phyloP scores from a whole-genome alignment of 352 stramenopile genomes.

The Phytophthora constricta region DNA sequence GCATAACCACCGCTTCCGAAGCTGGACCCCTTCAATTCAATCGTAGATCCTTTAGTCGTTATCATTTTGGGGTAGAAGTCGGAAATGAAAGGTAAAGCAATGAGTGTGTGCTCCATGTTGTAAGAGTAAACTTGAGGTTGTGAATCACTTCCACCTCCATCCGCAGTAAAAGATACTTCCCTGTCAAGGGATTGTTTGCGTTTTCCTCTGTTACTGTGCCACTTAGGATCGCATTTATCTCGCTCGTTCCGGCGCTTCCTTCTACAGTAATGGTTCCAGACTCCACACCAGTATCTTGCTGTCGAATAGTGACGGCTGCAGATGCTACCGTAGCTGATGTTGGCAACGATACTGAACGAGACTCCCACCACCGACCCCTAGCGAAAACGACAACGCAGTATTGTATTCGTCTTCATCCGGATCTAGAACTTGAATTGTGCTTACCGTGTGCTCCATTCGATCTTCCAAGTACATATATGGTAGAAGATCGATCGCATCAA shows the following conservation, averaged over 20 bases:
- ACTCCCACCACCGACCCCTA: constrained; percentile 17
- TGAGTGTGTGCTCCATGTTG: constrained; percentile 15
- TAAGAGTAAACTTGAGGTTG: constrained; percentile 12
- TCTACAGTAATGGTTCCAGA: constrained; percentile 2
- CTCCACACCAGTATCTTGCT: not conserved
- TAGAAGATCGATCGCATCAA: constrained; percentile 13
- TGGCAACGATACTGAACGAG: constrained; percentile 13
- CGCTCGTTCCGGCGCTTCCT: constrained; percentile 15
- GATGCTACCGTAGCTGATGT: constrained; percentile 5
- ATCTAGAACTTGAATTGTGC: constrained; percentile 26
- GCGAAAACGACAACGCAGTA: constrained; percentile 25
- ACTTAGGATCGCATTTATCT: constrained; percentile 15
- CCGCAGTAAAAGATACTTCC: constrained; percentile 6
- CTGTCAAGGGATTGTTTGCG: constrained; percentile 22
- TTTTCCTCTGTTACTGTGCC: constrained; percentile 5
- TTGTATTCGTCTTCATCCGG: constrained; percentile 47
- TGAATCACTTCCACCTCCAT: not conserved
- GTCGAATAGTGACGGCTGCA: constrained; percentile 5
- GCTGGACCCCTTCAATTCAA: constrained; percentile 20
- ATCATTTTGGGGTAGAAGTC: constrained; percentile 21
- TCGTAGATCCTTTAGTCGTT: constrained; percentile 14
- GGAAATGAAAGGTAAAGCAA: constrained; percentile 13
- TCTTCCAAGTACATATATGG: constrained; percentile 33
- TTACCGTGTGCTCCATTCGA: constrained; percentile 30
- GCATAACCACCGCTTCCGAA: constrained; percentile 20